phyloP scores from a whole-genome alignment of 768 basidiomycete species.

The Mycena epipterygia region DNA sequence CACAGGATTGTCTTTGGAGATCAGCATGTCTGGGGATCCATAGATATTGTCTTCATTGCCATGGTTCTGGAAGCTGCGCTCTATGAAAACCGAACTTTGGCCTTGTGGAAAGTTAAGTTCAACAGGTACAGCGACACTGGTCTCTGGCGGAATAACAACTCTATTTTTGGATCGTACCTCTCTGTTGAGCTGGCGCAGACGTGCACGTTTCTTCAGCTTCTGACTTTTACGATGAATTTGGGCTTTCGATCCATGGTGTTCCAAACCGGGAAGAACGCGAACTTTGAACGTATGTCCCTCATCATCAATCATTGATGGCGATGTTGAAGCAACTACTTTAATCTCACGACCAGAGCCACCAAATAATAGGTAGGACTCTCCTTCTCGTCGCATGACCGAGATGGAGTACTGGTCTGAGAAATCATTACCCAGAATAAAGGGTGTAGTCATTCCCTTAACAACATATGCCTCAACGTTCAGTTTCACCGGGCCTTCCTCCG shows the following conservation, averaged over 20 bases:
- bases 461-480: constrained; percentile 48
- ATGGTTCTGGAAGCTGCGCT: constrained; percentile 19
- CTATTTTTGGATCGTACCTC: constrained; percentile 23
- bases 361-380: constrained; percentile 4
- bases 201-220: background rate
- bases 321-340: background rate
- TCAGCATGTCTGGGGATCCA: constrained; percentile 33
- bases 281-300: constrained; percentile 25
- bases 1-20: background rate
- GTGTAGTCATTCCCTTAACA: constrained; percentile 45
- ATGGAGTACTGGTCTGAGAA: constrained; percentile 50
- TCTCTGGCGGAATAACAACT: constrained; percentile 31
- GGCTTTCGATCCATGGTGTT: constrained; percentile 1
- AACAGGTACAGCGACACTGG: constrained; percentile 19
- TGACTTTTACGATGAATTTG: constrained; percentile 6
- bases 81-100: constrained; percentile 19
- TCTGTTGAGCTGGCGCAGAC: background rate
- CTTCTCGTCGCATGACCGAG: constrained; percentile 41
- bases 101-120: background rate
- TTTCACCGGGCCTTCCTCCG: constrained; percentile 38
- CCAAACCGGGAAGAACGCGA: background rate
- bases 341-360: background rate
- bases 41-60: constrained; percentile 16
- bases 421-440: constrained; percentile 49
- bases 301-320: background rate